These are phyloP conservation scores for Batrachochytrium dendrobatidis DNA, from an alignment of 371 early-diverging fungal species.

Conservation along the genomic window DNA sequence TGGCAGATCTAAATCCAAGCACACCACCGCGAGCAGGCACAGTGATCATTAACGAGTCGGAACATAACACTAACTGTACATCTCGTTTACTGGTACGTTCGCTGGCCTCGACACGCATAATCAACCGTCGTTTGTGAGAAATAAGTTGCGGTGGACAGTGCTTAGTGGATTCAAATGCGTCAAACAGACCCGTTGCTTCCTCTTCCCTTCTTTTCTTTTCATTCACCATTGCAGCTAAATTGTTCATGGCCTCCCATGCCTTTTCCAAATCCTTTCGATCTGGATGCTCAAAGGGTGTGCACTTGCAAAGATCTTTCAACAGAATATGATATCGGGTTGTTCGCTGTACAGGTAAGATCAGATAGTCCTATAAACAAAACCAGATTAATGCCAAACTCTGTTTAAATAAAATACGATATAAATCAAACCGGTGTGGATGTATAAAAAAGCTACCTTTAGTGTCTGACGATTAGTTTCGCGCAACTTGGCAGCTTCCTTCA, in stretches of 20 bases:
- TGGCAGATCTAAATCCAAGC: slow-evolving; percentile 5
- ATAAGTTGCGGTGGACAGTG: slow-evolving; percentile 40
- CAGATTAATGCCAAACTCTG: no score
- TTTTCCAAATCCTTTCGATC: slow-evolving; percentile 50
- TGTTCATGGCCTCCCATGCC: slow-evolving; percentile 53
- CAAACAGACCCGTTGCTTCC: slow-evolving; percentile 39
- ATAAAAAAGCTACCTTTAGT: slow-evolving; percentile 21
- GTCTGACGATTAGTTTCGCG: slow-evolving; percentile 23
- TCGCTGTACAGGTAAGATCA: slow-evolving; percentile 65
- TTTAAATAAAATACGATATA: not conserved
- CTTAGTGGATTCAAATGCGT: slow-evolving; percentile 34
- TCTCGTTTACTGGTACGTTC: slow-evolving; percentile 11
- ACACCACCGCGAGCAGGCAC: slow-evolving; percentile 8
- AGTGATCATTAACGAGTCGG: slow-evolving; percentile 33
- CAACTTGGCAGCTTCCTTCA: slow-evolving; percentile 19
- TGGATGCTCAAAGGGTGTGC: slow-evolving; percentile 54
- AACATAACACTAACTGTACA: slow-evolving; percentile 32
- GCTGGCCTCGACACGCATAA: slow-evolving; percentile 22
- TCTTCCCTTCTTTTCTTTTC: slow-evolving; percentile 57
- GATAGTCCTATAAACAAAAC: slow-evolving; percentile 34
- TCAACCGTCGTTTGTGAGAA: slow-evolving; percentile 19
- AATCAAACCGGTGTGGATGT: not conserved
- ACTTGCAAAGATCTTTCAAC: slow-evolving; percentile 52
- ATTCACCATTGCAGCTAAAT: slow-evolving; percentile 62
- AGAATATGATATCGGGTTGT: slow-evolving; percentile 59